Conservation (phyloP, 768 basidiomycete genomes). For the Amanita rimosa region DNA sequence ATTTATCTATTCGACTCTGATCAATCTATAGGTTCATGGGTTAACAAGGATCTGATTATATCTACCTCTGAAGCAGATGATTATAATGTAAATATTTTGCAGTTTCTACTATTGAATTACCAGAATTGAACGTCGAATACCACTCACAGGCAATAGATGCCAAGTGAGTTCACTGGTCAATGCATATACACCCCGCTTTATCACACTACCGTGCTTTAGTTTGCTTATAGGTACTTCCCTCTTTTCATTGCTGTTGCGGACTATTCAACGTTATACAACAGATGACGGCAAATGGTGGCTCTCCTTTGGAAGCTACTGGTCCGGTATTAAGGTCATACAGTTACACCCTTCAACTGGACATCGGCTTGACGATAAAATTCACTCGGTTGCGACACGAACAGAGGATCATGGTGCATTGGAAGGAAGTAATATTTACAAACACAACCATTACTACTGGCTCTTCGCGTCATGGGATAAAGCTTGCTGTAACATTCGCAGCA, state of each 20-base stretch:
- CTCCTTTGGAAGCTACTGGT: too few species aligned
- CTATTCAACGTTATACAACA: too few species aligned
- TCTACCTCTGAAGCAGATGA: constrained; percentile 21
- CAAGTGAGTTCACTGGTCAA: constrained; percentile 22
- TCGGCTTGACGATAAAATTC: constrained; percentile 24
- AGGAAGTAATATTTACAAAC: constrained; percentile 33
- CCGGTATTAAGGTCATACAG: constrained; percentile 33
- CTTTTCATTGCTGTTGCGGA: too few species aligned
- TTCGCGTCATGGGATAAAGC: constrained; percentile 46
- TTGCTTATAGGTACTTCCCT: background rate
- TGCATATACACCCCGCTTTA: too few species aligned
- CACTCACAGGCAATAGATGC: constrained; percentile 39
- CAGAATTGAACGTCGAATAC: background rate
- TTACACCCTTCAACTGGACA: constrained; percentile 32
- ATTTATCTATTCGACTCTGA: background rate
- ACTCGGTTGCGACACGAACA: constrained; percentile 24
- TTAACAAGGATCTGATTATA: constrained; percentile 35
- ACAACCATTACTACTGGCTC: constrained; percentile 36
- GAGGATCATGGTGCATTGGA: constrained; percentile 35
- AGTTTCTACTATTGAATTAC: background rate
- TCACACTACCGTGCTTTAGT: background rate
- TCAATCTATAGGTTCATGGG: constrained; percentile 24
- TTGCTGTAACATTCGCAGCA: constrained; percentile 37
- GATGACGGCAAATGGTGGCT: too few species aligned
- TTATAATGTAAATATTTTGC: constrained; percentile 27